Base-by-base conservation (phyloP, 176 grass and related monocot genomes). In the Elaeis guineensis region DNA sequence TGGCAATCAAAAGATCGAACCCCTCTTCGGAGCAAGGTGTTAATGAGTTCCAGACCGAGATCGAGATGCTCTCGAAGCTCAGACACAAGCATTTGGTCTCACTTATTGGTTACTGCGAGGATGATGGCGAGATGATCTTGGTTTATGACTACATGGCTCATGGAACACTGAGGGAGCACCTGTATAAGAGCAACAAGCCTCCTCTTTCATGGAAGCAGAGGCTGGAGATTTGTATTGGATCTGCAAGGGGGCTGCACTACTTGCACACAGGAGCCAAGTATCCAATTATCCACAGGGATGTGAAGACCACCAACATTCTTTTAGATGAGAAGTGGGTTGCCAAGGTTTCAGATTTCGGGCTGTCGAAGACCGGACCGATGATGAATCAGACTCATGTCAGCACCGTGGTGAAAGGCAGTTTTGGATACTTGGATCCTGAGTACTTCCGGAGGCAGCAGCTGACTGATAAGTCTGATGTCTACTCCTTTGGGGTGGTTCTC, bases 121-220 rank as follows among this genome's bases (percentile, higher is more conserved):
- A 65, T 15, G 51, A 65, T 6, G 63, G 49, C 4, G 63, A 65
- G 63, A 65, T 65, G 63, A 65, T 65, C 63, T n/a, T 65, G 32
- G 49, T 65, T n/a, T 65, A 65, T 19, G 63, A 65, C 63, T 26
- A 65, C 63, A 65, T 65, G 63, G 63, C 49, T 22, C 21, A 65
- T 22, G 63, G 63, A 48, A 65, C 62, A 0, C 62, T 65, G 15
- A 65, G 62, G 48, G 62, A 65, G 49, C 62, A 65, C 17, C 63
- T 65, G 7, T 65, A 65, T 49, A 65, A 65, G 63, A 51, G 12
- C 63, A n/a, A 26, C 49, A 65, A 65, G 49, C 63, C 63, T 5
- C 16, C 63, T 8, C n/a, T 65, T 15, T 65, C 63, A 18, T 65
- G 63, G 63, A 52, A 25, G 21, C 63, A 52, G 49, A 65, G 63